Base-by-base conservation (phyloP, 345 rosid species). In the Eucalyptus paniculata region DNA sequence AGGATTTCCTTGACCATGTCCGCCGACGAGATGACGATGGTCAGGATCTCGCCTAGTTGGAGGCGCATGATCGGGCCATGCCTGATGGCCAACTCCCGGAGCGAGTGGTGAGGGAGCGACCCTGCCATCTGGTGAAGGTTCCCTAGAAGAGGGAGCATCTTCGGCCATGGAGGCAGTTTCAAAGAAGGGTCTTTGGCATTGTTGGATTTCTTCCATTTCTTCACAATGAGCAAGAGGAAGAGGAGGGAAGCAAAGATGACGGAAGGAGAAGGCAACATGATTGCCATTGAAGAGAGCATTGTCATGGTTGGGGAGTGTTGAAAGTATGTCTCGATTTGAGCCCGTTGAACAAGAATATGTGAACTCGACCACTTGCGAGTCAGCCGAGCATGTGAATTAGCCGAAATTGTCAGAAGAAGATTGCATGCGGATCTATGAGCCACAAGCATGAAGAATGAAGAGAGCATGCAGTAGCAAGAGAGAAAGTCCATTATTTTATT, bases 21-120 rank as follows among this genome's bases (percentile, higher is more conserved):
- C 1, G 94, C 86, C 4, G 94, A 91, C 24, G 92, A 91, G 87
- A 93, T 58, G 14, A 92, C 80, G 6, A 92, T 34, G 51, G 89
- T 87, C 3, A 90, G 40, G 47, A 88, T 56, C 87, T 91, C 93
- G 17, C 95, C 95, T 6, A 94, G 89, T 54, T 91, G 91, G 65
- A 94, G 90, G 50, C 89, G 72, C 89, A 93, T 87, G 50, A 93
- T 45, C 26, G 92, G 95, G 28, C 95, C 95, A 18, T 93, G 92
- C 45, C 24, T 50, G 23, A 65, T 60, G 72, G 92, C 91, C 50
- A 92, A 40, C 9, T 89, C 69, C 50, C 90, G 17, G 37, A 92
- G 88, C 69, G 89, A 24, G 50, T 62, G 92, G 67, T 93, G 96
- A 12, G 95, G 95, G 24, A 51, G 87, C 47, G 89, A 86, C 37